Percentiles rank a stretch among this genome's conserved stretches.
Evolutionary conservation across 805 yeast genomes (phyloP).

Genomic region (Barnettozyma californica): DNA sequence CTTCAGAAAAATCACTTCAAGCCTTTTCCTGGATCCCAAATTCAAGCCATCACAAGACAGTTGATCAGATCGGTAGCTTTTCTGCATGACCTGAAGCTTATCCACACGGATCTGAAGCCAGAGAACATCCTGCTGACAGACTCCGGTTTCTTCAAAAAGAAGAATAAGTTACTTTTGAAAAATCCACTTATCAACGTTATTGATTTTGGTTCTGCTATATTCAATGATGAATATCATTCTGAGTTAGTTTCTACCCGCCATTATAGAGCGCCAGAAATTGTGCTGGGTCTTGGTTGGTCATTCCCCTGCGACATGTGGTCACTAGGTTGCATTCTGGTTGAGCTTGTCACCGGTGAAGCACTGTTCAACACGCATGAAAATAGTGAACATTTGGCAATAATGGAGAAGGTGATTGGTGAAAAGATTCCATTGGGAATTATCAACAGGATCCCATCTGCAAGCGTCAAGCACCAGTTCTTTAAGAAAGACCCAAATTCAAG

Average conservation of each 20-base stretch:
- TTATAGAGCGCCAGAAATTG: conserved; percentile 95
- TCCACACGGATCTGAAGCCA: conserved; percentile 96
- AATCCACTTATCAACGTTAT: conserved; percentile 84
- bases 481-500: conserved; percentile 4
- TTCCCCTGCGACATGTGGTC: conserved; percentile 98
- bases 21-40: conserved; percentile 93
- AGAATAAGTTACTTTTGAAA: conserved; percentile 43
- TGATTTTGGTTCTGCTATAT: conserved; percentile 96
- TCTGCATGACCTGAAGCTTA: conserved; percentile 81
- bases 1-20: conserved; percentile 75
- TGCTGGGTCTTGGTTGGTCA: conserved; percentile 94
- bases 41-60: conserved; percentile 85
- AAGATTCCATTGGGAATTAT: conserved; percentile 37
- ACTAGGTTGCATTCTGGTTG: conserved; percentile 88
- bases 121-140: conserved; percentile 64
- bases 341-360: conserved; percentile 90
- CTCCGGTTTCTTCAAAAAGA: conserved; percentile 20
- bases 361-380: conserved; percentile 93
- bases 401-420: conserved; percentile 70
- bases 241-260: conserved; percentile 91
- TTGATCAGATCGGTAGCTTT: conserved; percentile 79
- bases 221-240: conserved; percentile 90
- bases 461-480: conserved; percentile 10
- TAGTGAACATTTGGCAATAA: conserved; percentile 90
- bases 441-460: conserved; percentile 20